phyloP scores from a whole-genome alignment of 2,329 filamentous ascomycete species.

The Penicillium capsulatum region DNA sequence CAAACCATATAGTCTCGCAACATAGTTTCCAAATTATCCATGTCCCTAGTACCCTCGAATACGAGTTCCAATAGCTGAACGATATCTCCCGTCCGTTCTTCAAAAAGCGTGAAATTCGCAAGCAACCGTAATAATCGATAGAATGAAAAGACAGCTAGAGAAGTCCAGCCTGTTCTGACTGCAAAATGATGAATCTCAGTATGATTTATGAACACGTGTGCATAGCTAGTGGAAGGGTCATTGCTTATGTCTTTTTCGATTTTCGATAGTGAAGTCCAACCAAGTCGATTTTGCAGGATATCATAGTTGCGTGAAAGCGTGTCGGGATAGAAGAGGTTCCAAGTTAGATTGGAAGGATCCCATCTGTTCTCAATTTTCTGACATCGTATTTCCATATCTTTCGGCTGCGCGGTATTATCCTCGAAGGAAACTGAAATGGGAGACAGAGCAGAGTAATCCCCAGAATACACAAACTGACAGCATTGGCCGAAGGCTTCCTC shows the following conservation, averaged over 20 bases:
- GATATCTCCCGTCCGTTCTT: not conserved
- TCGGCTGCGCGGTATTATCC: not conserved
- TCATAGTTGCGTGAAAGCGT: not conserved
- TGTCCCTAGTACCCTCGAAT: not conserved
- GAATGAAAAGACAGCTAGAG: not conserved
- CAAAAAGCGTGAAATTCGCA: not conserved
- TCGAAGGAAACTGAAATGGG: slow-evolving; percentile 3
- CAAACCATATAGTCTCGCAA: not conserved
- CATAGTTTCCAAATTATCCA: not conserved
- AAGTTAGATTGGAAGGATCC: not conserved
- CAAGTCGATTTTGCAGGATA: not conserved
- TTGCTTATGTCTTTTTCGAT: not conserved
- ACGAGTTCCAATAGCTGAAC: not conserved
- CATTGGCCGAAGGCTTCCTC: slow-evolving; percentile 12
- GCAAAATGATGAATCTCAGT: not conserved
- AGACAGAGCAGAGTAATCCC: slow-evolving; percentile 13
- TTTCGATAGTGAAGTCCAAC: not conserved
- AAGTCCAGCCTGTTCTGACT: not conserved
- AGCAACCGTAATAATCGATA: not conserved
- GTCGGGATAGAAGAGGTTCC: not conserved
- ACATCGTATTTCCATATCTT: not conserved
- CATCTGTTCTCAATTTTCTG: not conserved
- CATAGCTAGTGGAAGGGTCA: not conserved
- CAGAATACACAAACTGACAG: slow-evolving; percentile 15
- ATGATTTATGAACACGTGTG: not conserved